Evolutionary conservation across 129 eudicot species (phyloP).

Genomic region (Helianthus tuberosus): DNA sequence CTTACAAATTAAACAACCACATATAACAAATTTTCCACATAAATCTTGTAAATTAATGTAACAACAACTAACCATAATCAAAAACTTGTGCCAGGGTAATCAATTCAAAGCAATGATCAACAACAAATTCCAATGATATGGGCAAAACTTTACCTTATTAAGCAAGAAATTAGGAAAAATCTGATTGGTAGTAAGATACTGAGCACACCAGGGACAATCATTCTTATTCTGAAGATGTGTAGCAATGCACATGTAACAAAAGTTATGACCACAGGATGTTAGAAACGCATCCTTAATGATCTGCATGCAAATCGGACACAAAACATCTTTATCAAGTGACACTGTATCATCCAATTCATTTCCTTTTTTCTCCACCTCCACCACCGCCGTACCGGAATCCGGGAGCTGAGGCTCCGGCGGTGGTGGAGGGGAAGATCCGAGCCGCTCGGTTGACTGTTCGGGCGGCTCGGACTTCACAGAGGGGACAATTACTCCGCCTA

Average conservation of each 20-base stretch:
- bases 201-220: constrained; percentile 85
- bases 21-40: not conserved
- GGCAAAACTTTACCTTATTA: constrained; percentile 55
- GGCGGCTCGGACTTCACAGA: constrained; percentile 63
- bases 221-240: constrained; percentile 85
- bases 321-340: constrained; percentile 46
- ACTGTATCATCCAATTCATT: constrained; percentile 29
- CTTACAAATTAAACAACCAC: no score
- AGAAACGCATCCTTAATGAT: constrained; percentile 82
- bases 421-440: constrained; percentile 24
- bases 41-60: constrained; percentile 10
- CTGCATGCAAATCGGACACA: constrained; percentile 98
- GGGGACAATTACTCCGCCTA: constrained; percentile 71
- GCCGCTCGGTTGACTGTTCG: constrained; percentile 27
- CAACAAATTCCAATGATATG: not conserved
- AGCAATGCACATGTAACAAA: constrained; percentile 83
- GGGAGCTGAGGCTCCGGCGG: constrained; percentile 12
- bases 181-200: constrained; percentile 56
- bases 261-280: constrained; percentile 90
- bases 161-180: constrained; percentile 86
- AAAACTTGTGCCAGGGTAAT: not conserved
- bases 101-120: constrained; percentile 5
- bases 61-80: not conserved
- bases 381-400: constrained; percentile 16
- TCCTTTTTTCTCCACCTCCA: constrained; percentile 26